phyloP scores from a whole-genome alignment of 2,329 filamentous ascomycete species.

The Dothidotthia symphoricarpi region DNA sequence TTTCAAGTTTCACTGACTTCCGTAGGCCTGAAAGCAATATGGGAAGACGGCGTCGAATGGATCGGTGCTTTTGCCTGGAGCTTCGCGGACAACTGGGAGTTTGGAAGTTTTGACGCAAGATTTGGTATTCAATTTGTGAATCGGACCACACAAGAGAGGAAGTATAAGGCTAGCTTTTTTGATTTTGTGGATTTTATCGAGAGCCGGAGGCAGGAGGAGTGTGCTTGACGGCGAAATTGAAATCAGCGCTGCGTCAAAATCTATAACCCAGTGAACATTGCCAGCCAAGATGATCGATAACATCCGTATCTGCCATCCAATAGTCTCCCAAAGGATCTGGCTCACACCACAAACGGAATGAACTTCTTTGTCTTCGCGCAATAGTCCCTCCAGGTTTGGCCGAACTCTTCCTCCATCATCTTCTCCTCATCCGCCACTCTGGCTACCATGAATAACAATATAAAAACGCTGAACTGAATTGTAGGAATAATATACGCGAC shows the following conservation, averaged over 20 bases:
- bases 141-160: conserved; percentile 51
- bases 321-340: too few relatives aligned
- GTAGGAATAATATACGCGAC: conserved; percentile 4
- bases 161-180: conserved; percentile 60
- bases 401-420: conserved; percentile 52
- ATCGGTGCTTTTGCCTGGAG: conserved; percentile 57
- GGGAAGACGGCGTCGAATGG: conserved; percentile 57
- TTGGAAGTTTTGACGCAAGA: conserved; percentile 50
- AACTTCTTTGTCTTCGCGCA: conserved; percentile 51
- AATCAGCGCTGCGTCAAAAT: too few relatives aligned
- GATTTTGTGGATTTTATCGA: conserved; percentile 56
- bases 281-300: too few relatives aligned
- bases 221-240: too few relatives aligned
- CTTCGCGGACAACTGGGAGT: conserved; percentile 56
- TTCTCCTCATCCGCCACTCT: conserved; percentile 37
- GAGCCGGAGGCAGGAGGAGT: conserved; percentile 18
- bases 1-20: too few relatives aligned
- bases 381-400: conserved; percentile 51
- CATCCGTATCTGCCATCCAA: too few relatives aligned
- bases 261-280: too few relatives aligned
- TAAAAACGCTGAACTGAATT: conserved; percentile 1
- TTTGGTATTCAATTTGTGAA: conserved; percentile 61
- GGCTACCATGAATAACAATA: conserved; percentile 8
- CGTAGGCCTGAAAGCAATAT: conserved; percentile 53
- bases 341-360: conserved; percentile 39